phyloP scores from a whole-genome alignment of 768 basidiomycete genomes.

The Kwoniella botswanensis region DNA sequence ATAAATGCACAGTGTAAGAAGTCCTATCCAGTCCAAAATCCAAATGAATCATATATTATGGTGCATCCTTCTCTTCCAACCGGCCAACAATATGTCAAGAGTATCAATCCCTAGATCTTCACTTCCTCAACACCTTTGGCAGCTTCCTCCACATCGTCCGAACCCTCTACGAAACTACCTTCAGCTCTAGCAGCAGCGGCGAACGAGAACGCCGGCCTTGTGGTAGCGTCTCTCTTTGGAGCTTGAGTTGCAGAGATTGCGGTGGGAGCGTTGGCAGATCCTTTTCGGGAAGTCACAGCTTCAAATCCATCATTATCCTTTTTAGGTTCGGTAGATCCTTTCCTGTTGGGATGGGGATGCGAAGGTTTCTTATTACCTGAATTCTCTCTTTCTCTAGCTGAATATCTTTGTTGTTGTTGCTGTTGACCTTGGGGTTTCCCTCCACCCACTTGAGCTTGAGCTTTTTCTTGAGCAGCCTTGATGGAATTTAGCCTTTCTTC shows the following conservation, averaged over 20 bases:
- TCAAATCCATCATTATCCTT: constrained; percentile 44
- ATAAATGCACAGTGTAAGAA: background rate
- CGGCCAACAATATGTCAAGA: constrained; percentile 2
- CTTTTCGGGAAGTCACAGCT: constrained; percentile 21
- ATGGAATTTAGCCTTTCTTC: constrained; percentile 64
- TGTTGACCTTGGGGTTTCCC: constrained; percentile 16
- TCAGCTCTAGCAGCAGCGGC: constrained; percentile 68
- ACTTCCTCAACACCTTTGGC: constrained; percentile 30
- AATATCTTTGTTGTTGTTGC: constrained; percentile 3
- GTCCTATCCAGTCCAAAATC: background rate
- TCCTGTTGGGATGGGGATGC: constrained; percentile 27
- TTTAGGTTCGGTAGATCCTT: constrained; percentile 13
- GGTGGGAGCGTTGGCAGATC: constrained; percentile 11
- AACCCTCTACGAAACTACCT: constrained; percentile 39
- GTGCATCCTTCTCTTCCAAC: constrained; percentile 8
- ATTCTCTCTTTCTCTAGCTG: constrained; percentile 12
- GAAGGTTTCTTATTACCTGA: constrained; percentile 9
- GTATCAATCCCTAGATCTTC: constrained; percentile 15
- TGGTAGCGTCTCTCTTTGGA: constrained; percentile 60
- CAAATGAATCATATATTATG: constrained; percentile 10
- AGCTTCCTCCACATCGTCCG: constrained; percentile 24
- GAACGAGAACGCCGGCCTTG: constrained; percentile 79
- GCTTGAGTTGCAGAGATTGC: constrained; percentile 15
- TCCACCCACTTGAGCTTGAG: constrained; percentile 23
- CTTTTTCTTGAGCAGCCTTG: constrained; percentile 60